Conservation (phyloP, 805 yeast genomes). For the Pichia thaimueangensis region DNA sequence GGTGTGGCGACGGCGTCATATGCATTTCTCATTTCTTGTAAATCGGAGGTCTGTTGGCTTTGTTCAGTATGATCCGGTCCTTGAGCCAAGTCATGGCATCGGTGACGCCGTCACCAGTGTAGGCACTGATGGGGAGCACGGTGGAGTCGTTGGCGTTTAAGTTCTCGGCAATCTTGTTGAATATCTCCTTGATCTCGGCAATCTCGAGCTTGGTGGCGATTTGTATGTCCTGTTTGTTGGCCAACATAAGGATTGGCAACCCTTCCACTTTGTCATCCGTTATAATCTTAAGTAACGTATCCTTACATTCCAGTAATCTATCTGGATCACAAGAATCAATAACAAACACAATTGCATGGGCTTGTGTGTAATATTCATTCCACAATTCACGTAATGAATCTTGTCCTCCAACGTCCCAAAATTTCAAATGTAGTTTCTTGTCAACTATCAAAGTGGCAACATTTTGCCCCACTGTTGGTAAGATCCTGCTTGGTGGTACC, state of each 20-base stretch:
- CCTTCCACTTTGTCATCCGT: slow-evolving; percentile 60
- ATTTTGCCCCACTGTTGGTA: slow-evolving; percentile 96
- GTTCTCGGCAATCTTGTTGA: slow-evolving; percentile 76
- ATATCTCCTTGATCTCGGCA: slow-evolving; percentile 73
- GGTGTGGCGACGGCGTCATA: background rate
- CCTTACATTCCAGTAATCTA: slow-evolving; percentile 76
- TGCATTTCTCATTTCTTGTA: background rate
- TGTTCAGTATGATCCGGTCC: slow-evolving; percentile 63
- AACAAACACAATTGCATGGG: slow-evolving; percentile 89
- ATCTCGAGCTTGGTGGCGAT: slow-evolving; percentile 55
- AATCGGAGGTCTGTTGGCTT: slow-evolving; percentile 31
- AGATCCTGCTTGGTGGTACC: slow-evolving; percentile 52
- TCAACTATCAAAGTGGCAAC: slow-evolving; percentile 41
- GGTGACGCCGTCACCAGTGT: slow-evolving; percentile 73
- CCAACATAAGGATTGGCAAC: slow-evolving; percentile 88
- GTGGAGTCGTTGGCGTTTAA: slow-evolving; percentile 87
- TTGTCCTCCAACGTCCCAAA: slow-evolving; percentile 98
- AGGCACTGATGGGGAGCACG: slow-evolving; percentile 83
- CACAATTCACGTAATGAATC: slow-evolving; percentile 77
- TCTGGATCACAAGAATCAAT: slow-evolving; percentile 87
- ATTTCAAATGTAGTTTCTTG: slow-evolving; percentile 50
- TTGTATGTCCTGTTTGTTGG: slow-evolving; percentile 84
- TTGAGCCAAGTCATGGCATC: slow-evolving; percentile 90
- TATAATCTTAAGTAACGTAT: slow-evolving; percentile 53
- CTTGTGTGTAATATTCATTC: slow-evolving; percentile 76